Base-by-base conservation (phyloP, 805 yeast genomes). In the Yamadazyma philogaea region DNA sequence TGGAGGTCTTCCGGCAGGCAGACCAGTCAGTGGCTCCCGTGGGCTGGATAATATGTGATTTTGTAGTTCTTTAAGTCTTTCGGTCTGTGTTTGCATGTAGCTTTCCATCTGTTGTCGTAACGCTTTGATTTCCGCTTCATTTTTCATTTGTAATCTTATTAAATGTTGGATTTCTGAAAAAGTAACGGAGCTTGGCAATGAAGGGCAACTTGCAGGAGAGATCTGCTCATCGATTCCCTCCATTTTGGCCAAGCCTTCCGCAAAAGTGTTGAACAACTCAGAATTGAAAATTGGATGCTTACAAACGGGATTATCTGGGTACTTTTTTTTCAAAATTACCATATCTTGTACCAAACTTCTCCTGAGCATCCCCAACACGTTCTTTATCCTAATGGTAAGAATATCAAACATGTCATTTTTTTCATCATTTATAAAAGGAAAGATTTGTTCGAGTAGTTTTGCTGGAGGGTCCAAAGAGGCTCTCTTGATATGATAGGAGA, bases 281-380 rank as follows among this genome's bases (percentile, higher is more conserved):
- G 52, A 42, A 30, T 49, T 53, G 45, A 63, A 63, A 8, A 61
- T 49, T 11, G 60, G 56, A 39, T 60, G 62, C 24, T 45, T 41
- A 15, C 54, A 53, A 12, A 62, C 39, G 11, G 59, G 52, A 36
- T 57, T 58, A 4, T 46, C 37, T 4, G 65, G 66, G 40, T 53
- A 59, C 18, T 42, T 38, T 15, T 36, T 38, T 32, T 50, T 49
- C 2, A 63, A 34, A 5, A 56, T 43, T 7, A 57, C 60, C 66
- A 63, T 61, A 37, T 63, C 68, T 49, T 63, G 68, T 30, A 57
- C 49, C 30, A 63, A 47, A 27, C 51, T 43, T 15, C 51, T 43
- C 30, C 66, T 44, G 17, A 63, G 49, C 45, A 51, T 42, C 4
- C 39, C 19, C 26, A 53, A 45, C 26, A 61, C 48, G 6, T 45